These are phyloP conservation scores for Solanum rostratum DNA, from an alignment of 257 asterid genomes.

Conservation along the genomic window DNA sequence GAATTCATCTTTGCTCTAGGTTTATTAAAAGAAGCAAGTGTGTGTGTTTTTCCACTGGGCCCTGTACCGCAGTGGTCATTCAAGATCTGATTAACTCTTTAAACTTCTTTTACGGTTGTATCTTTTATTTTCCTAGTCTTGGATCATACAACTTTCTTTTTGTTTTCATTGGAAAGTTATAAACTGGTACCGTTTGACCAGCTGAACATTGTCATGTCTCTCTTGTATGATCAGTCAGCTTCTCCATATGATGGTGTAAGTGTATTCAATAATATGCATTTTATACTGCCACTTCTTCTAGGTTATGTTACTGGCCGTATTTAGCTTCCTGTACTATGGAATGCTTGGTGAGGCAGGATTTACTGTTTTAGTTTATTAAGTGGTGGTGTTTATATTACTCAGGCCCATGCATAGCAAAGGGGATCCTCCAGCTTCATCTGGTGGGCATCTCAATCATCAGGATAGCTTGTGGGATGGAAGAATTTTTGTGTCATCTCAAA, in stretches of 20 bases:
- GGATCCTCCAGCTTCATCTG: slow-evolving; percentile 38
- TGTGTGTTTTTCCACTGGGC: background rate
- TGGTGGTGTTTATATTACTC: slow-evolving; percentile 28
- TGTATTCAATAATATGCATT: background rate
- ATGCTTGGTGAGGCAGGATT: slow-evolving; percentile 11
- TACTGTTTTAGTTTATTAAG: slow-evolving; percentile 10
- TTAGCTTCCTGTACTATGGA: slow-evolving; percentile 1
- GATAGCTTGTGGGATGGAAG: slow-evolving; percentile 28
- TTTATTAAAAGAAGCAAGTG: background rate
- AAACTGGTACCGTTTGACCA: background rate
- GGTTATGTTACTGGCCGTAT: background rate
- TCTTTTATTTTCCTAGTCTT: background rate
- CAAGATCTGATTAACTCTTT: background rate
- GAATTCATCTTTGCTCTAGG: background rate
- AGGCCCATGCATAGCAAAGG: slow-evolving; percentile 31
- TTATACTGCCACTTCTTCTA: background rate
- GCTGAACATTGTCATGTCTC: background rate
- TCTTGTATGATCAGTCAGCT: background rate
- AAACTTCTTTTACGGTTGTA: background rate
- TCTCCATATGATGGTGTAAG: background rate
- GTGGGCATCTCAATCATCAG: slow-evolving; percentile 25
- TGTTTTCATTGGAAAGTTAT: background rate
- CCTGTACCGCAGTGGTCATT: background rate
- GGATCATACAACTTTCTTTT: background rate
- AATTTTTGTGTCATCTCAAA: slow-evolving; percentile 17